phyloP scores from a whole-genome alignment of 306 rosid species.

The Begonia fuchsioides region DNA sequence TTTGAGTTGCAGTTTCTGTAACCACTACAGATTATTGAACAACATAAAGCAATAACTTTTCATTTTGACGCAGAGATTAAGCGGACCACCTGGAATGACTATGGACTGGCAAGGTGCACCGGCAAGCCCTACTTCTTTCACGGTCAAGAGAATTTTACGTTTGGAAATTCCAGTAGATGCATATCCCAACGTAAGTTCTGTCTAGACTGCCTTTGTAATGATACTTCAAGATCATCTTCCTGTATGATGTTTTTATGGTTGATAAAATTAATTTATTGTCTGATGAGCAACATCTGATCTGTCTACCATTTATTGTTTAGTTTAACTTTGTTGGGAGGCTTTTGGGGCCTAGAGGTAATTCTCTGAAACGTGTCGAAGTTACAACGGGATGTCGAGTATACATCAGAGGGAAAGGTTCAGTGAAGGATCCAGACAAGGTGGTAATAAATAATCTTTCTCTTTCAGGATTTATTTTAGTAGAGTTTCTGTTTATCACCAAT shows the following conservation, averaged over 20 bases:
- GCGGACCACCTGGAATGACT: slow-evolving; percentile 76
- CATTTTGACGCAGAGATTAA: slow-evolving; percentile 41
- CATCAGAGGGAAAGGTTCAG: slow-evolving; percentile 88
- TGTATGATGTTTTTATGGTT: neutral
- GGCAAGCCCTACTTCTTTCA: slow-evolving; percentile 78
- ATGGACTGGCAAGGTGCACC: slow-evolving; percentile 99
- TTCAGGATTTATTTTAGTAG: neutral
- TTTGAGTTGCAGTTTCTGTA: too few relatives aligned
- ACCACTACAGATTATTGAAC: neutral
- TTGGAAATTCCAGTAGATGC: slow-evolving; percentile 92
- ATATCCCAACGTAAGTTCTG: slow-evolving; percentile 80
- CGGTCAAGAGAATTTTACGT: slow-evolving; percentile 81
- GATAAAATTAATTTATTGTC: neutral
- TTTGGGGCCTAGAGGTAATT: slow-evolving; percentile 93
- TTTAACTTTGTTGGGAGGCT: slow-evolving; percentile 97
- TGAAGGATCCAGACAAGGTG: slow-evolving; percentile 54
- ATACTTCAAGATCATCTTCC: neutral
- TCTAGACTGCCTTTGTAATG: too few relatives aligned
- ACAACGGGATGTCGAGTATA: slow-evolving; percentile 90
- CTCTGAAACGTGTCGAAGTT: slow-evolving; percentile 88
- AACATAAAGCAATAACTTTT: slow-evolving; percentile 1
- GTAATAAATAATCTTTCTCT: slow-evolving; percentile 1
- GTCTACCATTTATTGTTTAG: slow-evolving; percentile 31
- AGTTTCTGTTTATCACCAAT: too few relatives aligned
- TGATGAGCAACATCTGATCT: slow-evolving; percentile 2